Percentiles rank a stretch among this genome's conserved stretches.
Conservation (phyloP, 768 basidiomycete genomes). For the Pisolithus orientalis region DNA sequence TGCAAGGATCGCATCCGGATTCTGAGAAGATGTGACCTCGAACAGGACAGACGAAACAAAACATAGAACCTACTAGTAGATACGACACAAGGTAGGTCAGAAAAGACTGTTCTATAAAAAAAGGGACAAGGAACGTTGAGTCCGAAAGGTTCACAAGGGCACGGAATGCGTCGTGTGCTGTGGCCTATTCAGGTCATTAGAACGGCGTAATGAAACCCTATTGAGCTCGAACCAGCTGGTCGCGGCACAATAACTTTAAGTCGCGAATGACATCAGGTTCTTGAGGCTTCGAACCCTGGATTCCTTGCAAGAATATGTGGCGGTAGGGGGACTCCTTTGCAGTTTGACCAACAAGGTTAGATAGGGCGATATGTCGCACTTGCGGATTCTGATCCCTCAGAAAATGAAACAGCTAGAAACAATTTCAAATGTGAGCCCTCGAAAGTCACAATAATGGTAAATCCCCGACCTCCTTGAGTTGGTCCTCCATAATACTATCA, state of each 20-base stretch:
- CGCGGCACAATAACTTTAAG: slow-evolving; percentile 81
- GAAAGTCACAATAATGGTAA: slow-evolving; percentile 1
- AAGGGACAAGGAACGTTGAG: slow-evolving; percentile 57
- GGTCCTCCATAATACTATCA: slow-evolving; percentile 25
- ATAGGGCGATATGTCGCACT: slow-evolving; percentile 80
- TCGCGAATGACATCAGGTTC: slow-evolving; percentile 72
- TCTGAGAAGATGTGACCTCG: slow-evolving; percentile 39
- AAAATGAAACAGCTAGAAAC: slow-evolving; percentile 71
- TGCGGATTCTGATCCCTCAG: slow-evolving; percentile 82
- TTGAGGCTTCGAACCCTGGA: slow-evolving; percentile 47
- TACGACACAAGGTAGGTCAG: slow-evolving; percentile 82
- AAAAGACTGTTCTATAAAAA: slow-evolving; percentile 69
- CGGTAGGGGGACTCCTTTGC: slow-evolving; percentile 64
- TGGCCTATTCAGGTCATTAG: slow-evolving; percentile 43
- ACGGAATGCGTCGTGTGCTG: slow-evolving; percentile 92
- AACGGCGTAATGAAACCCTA: slow-evolving; percentile 17
- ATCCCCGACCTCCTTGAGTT: slow-evolving; percentile 33
- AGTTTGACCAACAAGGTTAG: slow-evolving; percentile 78
- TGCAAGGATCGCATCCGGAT: slow-evolving; percentile 84
- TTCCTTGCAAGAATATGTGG: slow-evolving; percentile 64
- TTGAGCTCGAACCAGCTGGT: slow-evolving; percentile 61
- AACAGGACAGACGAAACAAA: slow-evolving; percentile 2
- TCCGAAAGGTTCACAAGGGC: slow-evolving; percentile 93
- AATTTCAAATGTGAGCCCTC: slow-evolving; percentile 6
- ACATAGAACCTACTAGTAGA: slow-evolving; percentile 60